Percentiles rank a stretch among this genome's conserved stretches.
These are phyloP conservation scores for Exophiala viscosa DNA, from an alignment of 2,329 filamentous ascomycete species.

Conservation along the genomic window DNA sequence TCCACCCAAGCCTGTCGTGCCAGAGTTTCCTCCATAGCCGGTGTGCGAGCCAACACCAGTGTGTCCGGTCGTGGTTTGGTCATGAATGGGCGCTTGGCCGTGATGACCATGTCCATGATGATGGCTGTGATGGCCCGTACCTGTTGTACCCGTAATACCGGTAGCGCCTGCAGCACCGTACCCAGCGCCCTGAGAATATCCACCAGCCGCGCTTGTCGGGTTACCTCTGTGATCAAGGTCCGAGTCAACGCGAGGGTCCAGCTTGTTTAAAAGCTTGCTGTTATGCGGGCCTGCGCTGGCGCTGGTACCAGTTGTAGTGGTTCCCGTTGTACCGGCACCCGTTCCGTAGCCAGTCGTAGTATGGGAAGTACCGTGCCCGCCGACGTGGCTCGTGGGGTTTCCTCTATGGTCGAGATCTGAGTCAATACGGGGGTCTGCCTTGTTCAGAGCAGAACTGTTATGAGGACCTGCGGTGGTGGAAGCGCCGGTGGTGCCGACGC, in stretches of 20 bases:
- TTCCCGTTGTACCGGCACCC: constrained; percentile 5
- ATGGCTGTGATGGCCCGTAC: too few species aligned
- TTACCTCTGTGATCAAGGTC: constrained; percentile 22
- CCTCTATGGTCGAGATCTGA: constrained; percentile 28
- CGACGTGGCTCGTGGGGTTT: constrained; percentile 6
- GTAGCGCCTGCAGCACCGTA: background rate
- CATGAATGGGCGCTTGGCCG: too few species aligned
- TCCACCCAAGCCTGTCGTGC: background rate
- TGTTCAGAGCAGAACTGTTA: constrained; percentile 36
- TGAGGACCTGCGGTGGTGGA: constrained; percentile 30
- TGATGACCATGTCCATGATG: too few species aligned
- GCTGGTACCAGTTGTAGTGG: constrained; percentile 22
- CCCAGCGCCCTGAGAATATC: background rate
- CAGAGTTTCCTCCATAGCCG: constrained; percentile 1
- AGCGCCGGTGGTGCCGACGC: constrained; percentile 10
- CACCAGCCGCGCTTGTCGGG: constrained; percentile 3
- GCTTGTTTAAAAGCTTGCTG: constrained; percentile 44
- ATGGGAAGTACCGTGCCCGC: constrained; percentile 16
- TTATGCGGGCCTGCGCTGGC: constrained; percentile 10
- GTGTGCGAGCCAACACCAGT: too few species aligned
- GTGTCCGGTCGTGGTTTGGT: too few species aligned
- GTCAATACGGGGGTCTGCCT: constrained; percentile 32
- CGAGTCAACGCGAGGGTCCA: constrained; percentile 29
- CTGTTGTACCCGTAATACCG: background rate
- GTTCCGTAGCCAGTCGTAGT: constrained; percentile 1